Conservation (phyloP, 2,329 filamentous ascomycete species). For the Epichloe festucae region DNA sequence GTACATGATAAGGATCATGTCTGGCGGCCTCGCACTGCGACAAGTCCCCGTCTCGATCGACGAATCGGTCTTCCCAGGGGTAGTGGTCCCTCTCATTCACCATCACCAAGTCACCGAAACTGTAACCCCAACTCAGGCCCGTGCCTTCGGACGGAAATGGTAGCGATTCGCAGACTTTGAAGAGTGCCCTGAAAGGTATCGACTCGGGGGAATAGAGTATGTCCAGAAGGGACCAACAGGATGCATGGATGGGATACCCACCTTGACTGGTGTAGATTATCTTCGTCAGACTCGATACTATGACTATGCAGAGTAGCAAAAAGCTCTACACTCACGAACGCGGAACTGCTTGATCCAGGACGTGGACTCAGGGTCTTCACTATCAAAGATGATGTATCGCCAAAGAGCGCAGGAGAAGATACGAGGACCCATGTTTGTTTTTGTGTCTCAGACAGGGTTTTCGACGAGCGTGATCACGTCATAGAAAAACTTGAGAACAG, state of each 20-base stretch:
- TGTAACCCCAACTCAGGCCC: constrained; percentile 5
- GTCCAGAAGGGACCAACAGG: constrained; percentile 8
- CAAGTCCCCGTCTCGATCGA: background rate
- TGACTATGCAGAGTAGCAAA: background rate
- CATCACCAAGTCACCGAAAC: constrained; percentile 3
- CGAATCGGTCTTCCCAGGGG: constrained; percentile 6
- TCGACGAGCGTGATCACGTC: too few relatives aligned
- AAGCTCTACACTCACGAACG: constrained; percentile 3
- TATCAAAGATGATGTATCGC: background rate
- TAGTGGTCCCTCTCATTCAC: constrained; percentile 3
- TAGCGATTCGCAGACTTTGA: constrained; percentile 5
- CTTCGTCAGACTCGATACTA: background rate
- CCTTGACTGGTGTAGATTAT: constrained; percentile 6
- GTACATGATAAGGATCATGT: constrained; percentile 2
- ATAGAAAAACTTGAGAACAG: too few relatives aligned
- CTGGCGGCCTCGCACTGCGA: background rate
- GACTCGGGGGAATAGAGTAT: constrained; percentile 1
- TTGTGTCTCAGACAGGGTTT: too few relatives aligned
- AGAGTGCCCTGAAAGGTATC: constrained; percentile 4
- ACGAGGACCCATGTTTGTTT: background rate
- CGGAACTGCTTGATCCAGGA: constrained; percentile 6
- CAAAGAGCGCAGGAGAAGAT: too few relatives aligned
- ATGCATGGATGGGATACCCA: constrained; percentile 8
- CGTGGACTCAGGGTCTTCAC: background rate
- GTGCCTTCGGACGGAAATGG: background rate